Base-by-base conservation (phyloP, 2,329 filamentous ascomycete genomes). In the Polychaeton citri region DNA sequence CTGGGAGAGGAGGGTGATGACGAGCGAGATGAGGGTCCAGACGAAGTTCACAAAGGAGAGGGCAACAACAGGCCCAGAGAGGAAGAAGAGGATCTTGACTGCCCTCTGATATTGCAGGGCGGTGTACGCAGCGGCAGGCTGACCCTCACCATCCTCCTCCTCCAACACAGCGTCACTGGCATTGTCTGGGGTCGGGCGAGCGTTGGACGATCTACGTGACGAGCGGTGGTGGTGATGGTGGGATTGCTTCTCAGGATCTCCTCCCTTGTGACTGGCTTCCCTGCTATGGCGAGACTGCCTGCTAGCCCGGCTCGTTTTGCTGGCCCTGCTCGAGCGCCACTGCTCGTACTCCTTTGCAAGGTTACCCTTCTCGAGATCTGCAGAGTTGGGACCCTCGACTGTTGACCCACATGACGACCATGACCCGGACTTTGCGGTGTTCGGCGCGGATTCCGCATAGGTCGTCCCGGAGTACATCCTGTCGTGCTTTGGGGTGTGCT, bases 11-110 rank as follows among this genome's bases (percentile, higher is more conserved):
- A 69, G 42, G 37, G 71, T 64, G 42, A 68, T 59, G 43, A 74
- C 33, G 31, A 74, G 46, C 10, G 67, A 63, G 42, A 69, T 55
- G 38, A 70, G 43, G 13, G 72, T 68, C 61, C 73, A 78, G 33
- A 74, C 39, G 26, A 63, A 60, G 43, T 71, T 68, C 42, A 64
- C 50, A 20, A 71, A 47, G 35, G 72, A 73, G 45, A 76, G 63
- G 5, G 73, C 48, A 9, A 69, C 68, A 43, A 70, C 68, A 12
- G 72, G 65, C 17, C 61, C 54, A 15, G 69, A 71, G 21, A 74
- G 61, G 47, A 66, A 71, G 44, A 74, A 60, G 42, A 66, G 48
- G 15, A 66, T 53, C 43, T 60, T 58, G 41, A 63, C 49, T n/a
- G 62, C 57, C 39, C 64, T 64, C 33, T 59, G 52, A 41, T 65